Base-by-base conservation (phyloP, 2,329 filamentous ascomycete genomes). In the Paraphoma sp. region DNA sequence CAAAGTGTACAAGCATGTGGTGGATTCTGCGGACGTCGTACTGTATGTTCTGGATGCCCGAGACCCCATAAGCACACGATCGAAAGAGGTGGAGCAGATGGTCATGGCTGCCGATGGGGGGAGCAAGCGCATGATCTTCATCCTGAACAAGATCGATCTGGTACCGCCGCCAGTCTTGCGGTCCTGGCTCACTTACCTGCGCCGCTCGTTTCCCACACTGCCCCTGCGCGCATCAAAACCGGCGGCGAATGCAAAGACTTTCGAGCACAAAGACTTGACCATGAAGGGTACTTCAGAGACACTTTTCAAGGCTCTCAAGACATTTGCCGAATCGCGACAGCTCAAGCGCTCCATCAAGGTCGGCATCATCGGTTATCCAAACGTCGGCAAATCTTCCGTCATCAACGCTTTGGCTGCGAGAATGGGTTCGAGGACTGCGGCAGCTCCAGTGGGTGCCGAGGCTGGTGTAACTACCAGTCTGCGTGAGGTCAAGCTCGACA, bases 141-240 rank as follows among this genome's bases (percentile, higher is more conserved):
- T 97, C 55, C 83, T 97, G 65, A 97, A 97, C 88, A 97, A 97
- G 86, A 93, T 96, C 74, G 93, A 97, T 76, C 85, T 97, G 54
- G 86, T 97, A 45, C 93, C 93, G 2, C 87, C 91, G 18, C 84
- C 88, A 45, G 90, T 94, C 11, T 86, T 97, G 44, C 92, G 91
- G 74, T 87, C 85, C 69, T 97, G 93, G 93, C 87, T 97, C 64
- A 78, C 85, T 56, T 88, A 97, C 77, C 86, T 97, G 61, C 89
- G 92, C 59, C 87, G 92, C 64, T 96, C 90, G 76, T 97, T 97
- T 83, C 93, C 93, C 30, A 96, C 93, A 6, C 83, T 97, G 36
- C 93, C 93, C 18, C 87, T 97, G 50, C 91, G 92, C 71, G 93
- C 93, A 14, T 93, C 92, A 46, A 89, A 86, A 65, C 85, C 92